Evolutionary conservation across 2,329 filamentous ascomycete genomes (phyloP), one percentile per base, ranked within the genome.

Genomic region (Sphaerulina musiva): DNA sequence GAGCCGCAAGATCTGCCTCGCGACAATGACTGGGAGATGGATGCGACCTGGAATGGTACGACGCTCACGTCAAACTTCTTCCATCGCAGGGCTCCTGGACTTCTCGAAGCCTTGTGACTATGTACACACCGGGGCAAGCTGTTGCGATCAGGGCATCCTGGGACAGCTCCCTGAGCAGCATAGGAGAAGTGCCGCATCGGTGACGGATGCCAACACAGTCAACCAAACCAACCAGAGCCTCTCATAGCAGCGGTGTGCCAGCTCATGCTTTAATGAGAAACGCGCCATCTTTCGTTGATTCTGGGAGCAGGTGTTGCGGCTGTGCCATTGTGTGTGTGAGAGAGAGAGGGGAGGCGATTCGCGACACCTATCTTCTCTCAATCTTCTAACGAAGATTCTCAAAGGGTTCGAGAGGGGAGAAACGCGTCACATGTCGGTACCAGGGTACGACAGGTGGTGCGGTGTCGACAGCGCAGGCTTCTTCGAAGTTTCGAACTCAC

Each of bases 161-260:
- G 29, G 17, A 47, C 20, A 38, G 34, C 6, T 38, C 36, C 38
- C 12, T n/a, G 34, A 53, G 34, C 29, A 7, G 41, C n/a, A 10
- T 20, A 44, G 20, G 40, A 42, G 10, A 29, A 14, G 20, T n/a
- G 32, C 17, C 10, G 10, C 36, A 29, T 32, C 34, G 26, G 44
- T 53, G 51, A 53, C 51, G 45, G 36, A 34, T 43, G 51, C 51
- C 51, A 53, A 53, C 44, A 17, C 51, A 12, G 36, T 23, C 51
- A 48, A 53, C 51, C 51, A 53, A 47, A 53, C 44, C 44, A 47
- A 53, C 51, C 51, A 53, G 26, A 42, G 14, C 7, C 8, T 43
- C 11, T 17, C 40, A 17, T 31, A 12, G 10, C 39, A 31, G 48
- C 31, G 31, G 26, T 50, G 48, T 49, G 47, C 36, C 40, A 17